A percentile compares a stretch with the other conserved stretches of the same genome.
Conservation (phyloP, 257 asterid genomes). For the Petrea volubilis region DNA sequence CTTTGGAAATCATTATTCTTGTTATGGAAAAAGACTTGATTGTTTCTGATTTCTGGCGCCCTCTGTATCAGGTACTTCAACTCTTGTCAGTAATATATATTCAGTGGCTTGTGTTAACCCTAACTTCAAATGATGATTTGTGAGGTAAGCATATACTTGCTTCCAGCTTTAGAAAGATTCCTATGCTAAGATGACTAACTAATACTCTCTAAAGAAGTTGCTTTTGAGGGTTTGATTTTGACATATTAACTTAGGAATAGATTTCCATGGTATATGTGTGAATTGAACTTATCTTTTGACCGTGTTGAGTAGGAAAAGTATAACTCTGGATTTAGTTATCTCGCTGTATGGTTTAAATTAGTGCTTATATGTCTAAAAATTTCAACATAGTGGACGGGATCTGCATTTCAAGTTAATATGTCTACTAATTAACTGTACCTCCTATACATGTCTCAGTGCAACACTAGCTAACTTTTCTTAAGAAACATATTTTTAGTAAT, state of each 20-base stretch:
- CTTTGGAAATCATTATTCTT: conserved; percentile 78
- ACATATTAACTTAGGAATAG: not conserved
- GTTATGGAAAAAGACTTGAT: conserved; percentile 75
- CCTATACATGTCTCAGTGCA: not conserved
- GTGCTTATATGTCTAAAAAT: not conserved
- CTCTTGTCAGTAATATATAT: conserved; percentile 10
- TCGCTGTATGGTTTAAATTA: not conserved
- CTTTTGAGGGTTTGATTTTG: not conserved
- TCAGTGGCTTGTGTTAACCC: conserved; percentile 11
- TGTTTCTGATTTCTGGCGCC: conserved; percentile 90
- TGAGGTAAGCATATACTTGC: not conserved
- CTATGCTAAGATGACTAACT: not conserved
- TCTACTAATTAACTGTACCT: not conserved
- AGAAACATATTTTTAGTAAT: no score
- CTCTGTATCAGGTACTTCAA: conserved; percentile 70
- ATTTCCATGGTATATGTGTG: not conserved
- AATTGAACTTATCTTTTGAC: not conserved
- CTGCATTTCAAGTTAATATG: not conserved
- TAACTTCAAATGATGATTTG: conserved; percentile 10
- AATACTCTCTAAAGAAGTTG: not conserved
- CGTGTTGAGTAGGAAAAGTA: not conserved
- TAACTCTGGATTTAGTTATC: not conserved
- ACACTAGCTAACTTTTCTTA: no score
- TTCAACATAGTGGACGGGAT: not conserved
- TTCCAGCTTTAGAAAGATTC: conserved; percentile 13